These are phyloP conservation scores for Dothistroma pini DNA, from an alignment of 2,329 filamentous ascomycete species.

Conservation along the genomic window DNA sequence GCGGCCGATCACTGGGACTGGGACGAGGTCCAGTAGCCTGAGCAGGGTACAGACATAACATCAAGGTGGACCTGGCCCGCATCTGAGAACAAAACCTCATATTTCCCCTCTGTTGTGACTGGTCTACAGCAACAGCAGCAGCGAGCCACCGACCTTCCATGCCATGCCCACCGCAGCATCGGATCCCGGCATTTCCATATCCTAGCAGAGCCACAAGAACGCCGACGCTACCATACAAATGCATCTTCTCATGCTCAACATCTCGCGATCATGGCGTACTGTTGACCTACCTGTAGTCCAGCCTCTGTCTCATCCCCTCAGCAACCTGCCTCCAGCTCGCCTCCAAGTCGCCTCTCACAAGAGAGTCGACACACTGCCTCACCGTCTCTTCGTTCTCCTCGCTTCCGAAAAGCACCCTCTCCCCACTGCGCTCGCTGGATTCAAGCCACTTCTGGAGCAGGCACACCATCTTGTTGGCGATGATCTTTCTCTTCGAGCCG, in stretches of 20 bases:
- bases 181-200: background rate
- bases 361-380: constrained; percentile 26
- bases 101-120: no score
- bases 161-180: background rate
- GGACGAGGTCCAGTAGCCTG: no score
- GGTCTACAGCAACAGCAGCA: no score
- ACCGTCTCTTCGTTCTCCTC: constrained; percentile 53
- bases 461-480: constrained; percentile 61
- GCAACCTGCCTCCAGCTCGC: constrained; percentile 20
- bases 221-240: background rate
- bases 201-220: background rate
- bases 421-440: constrained; percentile 52
- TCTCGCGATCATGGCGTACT: background rate
- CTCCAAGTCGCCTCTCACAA: constrained; percentile 27
- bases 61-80: no score
- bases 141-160: no score
- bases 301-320: constrained; percentile 10
- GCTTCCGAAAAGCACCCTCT: constrained; percentile 56
- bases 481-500: constrained; percentile 52
- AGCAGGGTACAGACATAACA: no score
- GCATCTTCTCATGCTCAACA: background rate
- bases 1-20: no score
- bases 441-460: constrained; percentile 59
- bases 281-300: background rate
- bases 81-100: no score